These are phyloP conservation scores for Debaryomyces sp. DNA, from an alignment of 1,139 yeast species.

Conservation along the genomic window DNA sequence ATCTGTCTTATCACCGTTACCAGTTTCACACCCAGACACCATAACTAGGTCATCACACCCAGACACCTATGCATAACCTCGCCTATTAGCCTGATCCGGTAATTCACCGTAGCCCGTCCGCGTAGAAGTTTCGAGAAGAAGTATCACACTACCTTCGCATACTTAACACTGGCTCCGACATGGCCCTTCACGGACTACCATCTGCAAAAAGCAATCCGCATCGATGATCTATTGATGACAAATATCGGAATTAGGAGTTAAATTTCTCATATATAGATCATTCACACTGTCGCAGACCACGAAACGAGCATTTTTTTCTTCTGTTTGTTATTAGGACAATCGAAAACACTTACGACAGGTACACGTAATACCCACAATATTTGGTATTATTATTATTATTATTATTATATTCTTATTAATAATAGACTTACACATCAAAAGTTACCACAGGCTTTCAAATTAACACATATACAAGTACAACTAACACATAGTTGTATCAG, in stretches of 20 bases:
- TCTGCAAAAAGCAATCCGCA: background rate
- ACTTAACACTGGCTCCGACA: background rate
- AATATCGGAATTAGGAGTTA: slow-evolving; percentile 2
- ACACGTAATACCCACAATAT: background rate
- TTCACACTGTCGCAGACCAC: background rate
- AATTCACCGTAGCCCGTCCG: background rate
- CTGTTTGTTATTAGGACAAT: background rate
- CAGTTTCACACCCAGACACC: background rate
- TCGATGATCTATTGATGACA: slow-evolving; percentile 2
- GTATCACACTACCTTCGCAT: slow-evolving; percentile 1
- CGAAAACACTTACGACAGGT: background rate
- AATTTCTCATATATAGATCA: slow-evolving; percentile 1
- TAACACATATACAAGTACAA: background rate
- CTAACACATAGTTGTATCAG: background rate
- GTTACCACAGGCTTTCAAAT: background rate
- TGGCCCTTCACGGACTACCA: background rate
- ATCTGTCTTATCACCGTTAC: background rate
- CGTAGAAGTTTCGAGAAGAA: slow-evolving; percentile 1
- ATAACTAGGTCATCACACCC: background rate
- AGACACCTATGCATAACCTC: background rate
- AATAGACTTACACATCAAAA: background rate
- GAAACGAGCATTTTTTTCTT: background rate
- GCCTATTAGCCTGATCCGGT: background rate
- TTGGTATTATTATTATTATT: background rate
- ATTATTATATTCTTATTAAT: background rate